Percentiles rank a stretch among this genome's conserved stretches.
Evolutionary conservation across 352 stramenopile species (phyloP).

Genomic region (Phytopythium mirpurense): DNA sequence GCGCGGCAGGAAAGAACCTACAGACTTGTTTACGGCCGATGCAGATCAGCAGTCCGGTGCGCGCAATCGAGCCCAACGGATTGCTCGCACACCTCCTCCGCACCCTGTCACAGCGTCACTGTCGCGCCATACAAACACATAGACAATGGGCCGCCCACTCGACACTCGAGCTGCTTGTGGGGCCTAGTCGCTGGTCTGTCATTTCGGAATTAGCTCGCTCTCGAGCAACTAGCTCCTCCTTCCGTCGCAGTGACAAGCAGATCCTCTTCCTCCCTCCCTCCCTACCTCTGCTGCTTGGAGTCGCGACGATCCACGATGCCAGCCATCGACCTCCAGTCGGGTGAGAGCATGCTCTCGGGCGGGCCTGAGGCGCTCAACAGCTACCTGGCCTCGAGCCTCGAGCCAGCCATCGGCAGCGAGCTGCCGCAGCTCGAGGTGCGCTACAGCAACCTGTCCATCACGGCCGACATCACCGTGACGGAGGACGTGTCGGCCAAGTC

Average conservation of each 20-base stretch:
- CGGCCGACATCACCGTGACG: slow-evolving; percentile 18
- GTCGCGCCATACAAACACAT: neutral
- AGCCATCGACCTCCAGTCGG: neutral
- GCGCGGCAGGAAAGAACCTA: neutral
- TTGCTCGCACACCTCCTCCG: slow-evolving; percentile 1
- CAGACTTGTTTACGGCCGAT: neutral
- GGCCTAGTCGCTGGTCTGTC: neutral
- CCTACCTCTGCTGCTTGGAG: neutral
- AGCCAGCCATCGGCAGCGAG: slow-evolving; percentile 12
- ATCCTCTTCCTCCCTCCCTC: neutral
- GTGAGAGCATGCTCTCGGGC: neutral
- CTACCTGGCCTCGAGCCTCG: slow-evolving; percentile 11
- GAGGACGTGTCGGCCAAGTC: slow-evolving; percentile 10
- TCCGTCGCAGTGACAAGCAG: neutral
- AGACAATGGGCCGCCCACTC: neutral
- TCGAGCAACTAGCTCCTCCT: slow-evolving; percentile 3
- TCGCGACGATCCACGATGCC: neutral
- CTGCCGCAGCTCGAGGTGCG: slow-evolving; percentile 27
- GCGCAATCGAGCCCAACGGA: neutral
- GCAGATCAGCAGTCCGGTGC: neutral
- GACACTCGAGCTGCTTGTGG: no score
- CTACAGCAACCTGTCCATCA: slow-evolving; percentile 29
- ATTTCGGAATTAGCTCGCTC: neutral
- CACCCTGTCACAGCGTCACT: slow-evolving; percentile 2
- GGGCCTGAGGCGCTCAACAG: slow-evolving; percentile 15